Evolutionary conservation across 805 yeast species (phyloP).

Genomic region (Cyberlindnera petersonii): DNA sequence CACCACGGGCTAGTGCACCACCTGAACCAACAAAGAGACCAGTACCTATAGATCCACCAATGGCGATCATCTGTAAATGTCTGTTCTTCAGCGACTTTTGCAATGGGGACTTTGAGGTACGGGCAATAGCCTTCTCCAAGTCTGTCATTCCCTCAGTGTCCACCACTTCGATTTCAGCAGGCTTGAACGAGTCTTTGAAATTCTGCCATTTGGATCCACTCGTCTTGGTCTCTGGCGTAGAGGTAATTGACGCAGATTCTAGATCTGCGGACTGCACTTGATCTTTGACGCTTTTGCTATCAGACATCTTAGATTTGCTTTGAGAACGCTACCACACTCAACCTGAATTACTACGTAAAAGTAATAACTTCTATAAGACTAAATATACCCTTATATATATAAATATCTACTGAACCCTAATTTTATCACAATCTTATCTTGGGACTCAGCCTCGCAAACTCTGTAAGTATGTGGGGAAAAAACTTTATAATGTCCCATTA

Average conservation of each 20-base stretch:
- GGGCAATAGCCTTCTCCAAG: conserved; percentile 45
- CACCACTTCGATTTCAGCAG: conserved; percentile 11
- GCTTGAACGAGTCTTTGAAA: conserved; percentile 23
- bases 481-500: too few species aligned
- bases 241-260: not conserved
- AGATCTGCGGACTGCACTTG: not conserved
- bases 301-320: not conserved
- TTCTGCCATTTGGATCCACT: conserved; percentile 17
- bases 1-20: conserved; percentile 55
- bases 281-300: not conserved
- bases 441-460: too few species aligned
- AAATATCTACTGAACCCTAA: too few species aligned
- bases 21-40: conserved; percentile 78
- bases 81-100: conserved; percentile 41
- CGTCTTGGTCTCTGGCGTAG: not conserved
- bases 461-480: too few species aligned
- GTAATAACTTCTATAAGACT: too few species aligned
- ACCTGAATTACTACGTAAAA: too few species aligned
- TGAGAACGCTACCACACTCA: too few species aligned
- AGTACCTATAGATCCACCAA: conserved; percentile 82
- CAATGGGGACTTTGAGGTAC: conserved; percentile 22
- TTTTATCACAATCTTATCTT: too few species aligned
- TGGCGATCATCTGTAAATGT: conserved; percentile 76
- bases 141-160: conserved; percentile 31
- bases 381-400: too few species aligned